phyloP scores from a whole-genome alignment of 352 stramenopile genomes.

The Globisporangium nagaii region DNA sequence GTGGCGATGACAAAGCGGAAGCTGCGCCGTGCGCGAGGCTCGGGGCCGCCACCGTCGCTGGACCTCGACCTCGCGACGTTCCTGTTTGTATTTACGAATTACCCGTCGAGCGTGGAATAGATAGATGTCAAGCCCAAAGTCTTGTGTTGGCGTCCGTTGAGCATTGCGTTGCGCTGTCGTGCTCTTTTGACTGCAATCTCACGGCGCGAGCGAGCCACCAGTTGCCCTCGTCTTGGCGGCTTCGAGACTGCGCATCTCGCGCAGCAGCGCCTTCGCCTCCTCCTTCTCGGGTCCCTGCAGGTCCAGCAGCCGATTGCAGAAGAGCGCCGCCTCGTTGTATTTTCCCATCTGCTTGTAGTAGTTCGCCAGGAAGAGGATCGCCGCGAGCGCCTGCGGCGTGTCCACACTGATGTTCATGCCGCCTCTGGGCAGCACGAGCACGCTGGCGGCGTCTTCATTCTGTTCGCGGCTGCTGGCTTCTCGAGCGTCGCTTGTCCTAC shows the following conservation, averaged over 20 bases:
- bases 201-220: not conserved
- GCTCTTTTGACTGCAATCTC: not conserved
- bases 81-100: slow-evolving; percentile 26
- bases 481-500: not conserved
- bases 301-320: slow-evolving; percentile 76
- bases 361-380: slow-evolving; percentile 74
- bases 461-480: not conserved
- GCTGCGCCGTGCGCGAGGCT: slow-evolving; percentile 11
- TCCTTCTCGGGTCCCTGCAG: slow-evolving; percentile 78
- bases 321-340: slow-evolving; percentile 49
- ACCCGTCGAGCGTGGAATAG: not conserved
- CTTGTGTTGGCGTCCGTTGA: no score
- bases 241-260: slow-evolving; percentile 71
- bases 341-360: slow-evolving; percentile 74
- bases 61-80: slow-evolving; percentile 17
- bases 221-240: slow-evolving; percentile 17
- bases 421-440: slow-evolving; percentile 7
- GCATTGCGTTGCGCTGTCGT: no score
- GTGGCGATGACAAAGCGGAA: slow-evolving; percentile 33
- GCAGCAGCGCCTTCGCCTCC: slow-evolving; percentile 73
- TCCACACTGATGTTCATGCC: slow-evolving; percentile 47
- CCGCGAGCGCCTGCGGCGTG: slow-evolving; percentile 51
- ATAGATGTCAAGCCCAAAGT: no score
- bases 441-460: slow-evolving; percentile 1
- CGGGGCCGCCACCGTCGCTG: not conserved